phyloP scores from a whole-genome alignment of 2,329 filamentous ascomycete genomes.

The Claviceps arundinis region DNA sequence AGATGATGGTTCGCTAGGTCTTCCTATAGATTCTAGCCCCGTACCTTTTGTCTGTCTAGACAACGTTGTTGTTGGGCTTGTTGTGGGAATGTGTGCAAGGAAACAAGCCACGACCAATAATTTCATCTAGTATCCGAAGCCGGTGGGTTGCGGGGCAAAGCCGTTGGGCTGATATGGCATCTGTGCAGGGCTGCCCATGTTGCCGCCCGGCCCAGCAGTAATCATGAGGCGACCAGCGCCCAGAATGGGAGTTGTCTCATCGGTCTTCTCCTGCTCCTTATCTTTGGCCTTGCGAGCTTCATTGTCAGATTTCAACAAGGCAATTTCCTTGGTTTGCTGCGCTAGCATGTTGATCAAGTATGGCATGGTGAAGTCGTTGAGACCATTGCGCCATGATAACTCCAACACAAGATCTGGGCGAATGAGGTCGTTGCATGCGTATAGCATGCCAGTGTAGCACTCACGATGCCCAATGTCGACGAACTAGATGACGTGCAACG shows the following conservation, averaged over 20 bases:
- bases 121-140: conserved; percentile 47
- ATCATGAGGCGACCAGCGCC: conserved; percentile 86
- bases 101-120: conserved; percentile 16
- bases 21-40: background rate
- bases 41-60: background rate
- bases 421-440: conserved; percentile 95
- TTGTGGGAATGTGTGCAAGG: conserved; percentile 3
- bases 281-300: conserved; percentile 80
- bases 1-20: background rate
- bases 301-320: conserved; percentile 83
- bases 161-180: conserved; percentile 66
- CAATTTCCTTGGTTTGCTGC: conserved; percentile 79
- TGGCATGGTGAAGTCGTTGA: conserved; percentile 96
- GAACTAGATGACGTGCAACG: conserved; percentile 47
- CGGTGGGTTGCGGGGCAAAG: conserved; percentile 78
- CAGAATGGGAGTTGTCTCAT: conserved; percentile 88
- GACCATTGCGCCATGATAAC: conserved; percentile 89
- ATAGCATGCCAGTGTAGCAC: conserved; percentile 99
- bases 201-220: conserved; percentile 69
- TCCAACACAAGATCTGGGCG: conserved; percentile 87
- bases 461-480: conserved; percentile 98
- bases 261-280: conserved; percentile 61
- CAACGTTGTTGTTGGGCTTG: background rate
- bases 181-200: conserved; percentile 37
- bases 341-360: conserved; percentile 98